A percentile compares a stretch with the other conserved stretches of the same genome.
Conservation (phyloP, 2,329 filamentous ascomycete species). For the Penicillium sp. region DNA sequence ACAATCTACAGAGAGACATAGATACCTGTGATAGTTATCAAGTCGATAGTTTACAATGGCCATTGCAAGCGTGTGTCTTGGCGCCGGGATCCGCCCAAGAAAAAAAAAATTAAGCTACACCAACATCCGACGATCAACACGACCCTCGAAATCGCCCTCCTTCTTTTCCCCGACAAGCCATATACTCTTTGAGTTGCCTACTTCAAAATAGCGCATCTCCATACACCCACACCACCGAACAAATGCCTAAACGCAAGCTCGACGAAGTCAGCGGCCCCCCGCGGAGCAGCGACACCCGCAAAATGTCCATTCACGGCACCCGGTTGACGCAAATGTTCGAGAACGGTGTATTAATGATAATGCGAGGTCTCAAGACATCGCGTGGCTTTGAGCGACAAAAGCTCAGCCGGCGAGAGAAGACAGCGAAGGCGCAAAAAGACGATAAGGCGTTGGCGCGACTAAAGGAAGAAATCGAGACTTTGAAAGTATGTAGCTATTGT, state of each 20-base stretch:
- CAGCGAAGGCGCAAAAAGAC: constrained; percentile 41
- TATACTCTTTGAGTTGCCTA: neutral
- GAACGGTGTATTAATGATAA: constrained; percentile 43
- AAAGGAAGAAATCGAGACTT: constrained; percentile 47
- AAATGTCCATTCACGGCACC: constrained; percentile 27
- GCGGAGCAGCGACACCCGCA: constrained; percentile 20
- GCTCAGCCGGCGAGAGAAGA: constrained; percentile 51
- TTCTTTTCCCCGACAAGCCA: neutral
- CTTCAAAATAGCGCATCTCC: neutral
- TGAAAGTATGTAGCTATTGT: constrained; percentile 42
- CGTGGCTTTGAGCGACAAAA: constrained; percentile 58
- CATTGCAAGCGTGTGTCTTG: constrained; percentile 11
- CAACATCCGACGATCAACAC: constrained; percentile 5
- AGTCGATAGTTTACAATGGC: neutral
- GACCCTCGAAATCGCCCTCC: neutral
- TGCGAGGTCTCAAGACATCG: constrained; percentile 49
- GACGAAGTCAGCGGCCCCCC: constrained; percentile 24
- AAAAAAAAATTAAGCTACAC: constrained; percentile 17
- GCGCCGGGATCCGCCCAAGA: constrained; percentile 14
- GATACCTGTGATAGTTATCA: neutral
- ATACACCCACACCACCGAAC: neutral
- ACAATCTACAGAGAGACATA: too few relatives aligned
- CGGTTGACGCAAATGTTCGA: constrained; percentile 43
- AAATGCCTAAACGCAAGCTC: constrained; percentile 38
- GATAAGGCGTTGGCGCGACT: constrained; percentile 37